Base-by-base conservation (phyloP, 2,329 filamentous ascomycete genomes). In the Colletotrichum agaves region DNA sequence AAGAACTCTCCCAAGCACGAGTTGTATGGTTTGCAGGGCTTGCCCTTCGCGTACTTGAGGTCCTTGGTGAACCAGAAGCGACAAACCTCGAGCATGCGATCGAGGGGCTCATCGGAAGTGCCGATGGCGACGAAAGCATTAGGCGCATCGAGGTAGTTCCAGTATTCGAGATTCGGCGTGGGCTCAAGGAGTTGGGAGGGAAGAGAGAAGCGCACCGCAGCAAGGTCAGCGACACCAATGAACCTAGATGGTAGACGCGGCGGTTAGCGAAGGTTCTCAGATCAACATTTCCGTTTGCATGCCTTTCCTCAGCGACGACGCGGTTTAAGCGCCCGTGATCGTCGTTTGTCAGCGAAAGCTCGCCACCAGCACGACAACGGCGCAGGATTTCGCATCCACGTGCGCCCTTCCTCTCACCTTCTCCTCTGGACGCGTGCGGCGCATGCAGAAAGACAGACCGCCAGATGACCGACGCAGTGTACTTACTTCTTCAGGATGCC, bases 21-120 rank as follows among this genome's bases (percentile, higher is more conserved):
- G 81, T 99, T 99, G 83, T 99, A 99, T 11, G 96, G 96, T 81
- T 99, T 99, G 89, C 95, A 98, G 47, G 96, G 96, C 83, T 94
- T 97, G 68, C 95, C 95, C 83, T 98, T 98, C 78, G 97, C 93
- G 76, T 98, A 99, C 88, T 99, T 99, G 79, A 99, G 79, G 79
- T 99, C 96, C 80, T 99, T 99, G 70, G 96, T 98, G 75, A 98
- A 97, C 96, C 96, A 99, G 81, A 98, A 99, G 68, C 94, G 90
- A 74, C 98, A 81, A 33, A 97, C 93, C 75, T 95, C 94, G 58
- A 99, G 87, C 93, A 98, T 98, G 73, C 96, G 93, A 73, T 96
- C 95, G 62, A 98, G 84, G 11, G 92, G 88, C 73, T 98, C 93
- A 73, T 98, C 92, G 17, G 95, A 96, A 74, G 95, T 95, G 74